Evolutionary conservation across 805 yeast genomes (phyloP), one percentile per base, ranked within the genome.

Genomic region (Cyberlindnera nakhonratchasimensis): DNA sequence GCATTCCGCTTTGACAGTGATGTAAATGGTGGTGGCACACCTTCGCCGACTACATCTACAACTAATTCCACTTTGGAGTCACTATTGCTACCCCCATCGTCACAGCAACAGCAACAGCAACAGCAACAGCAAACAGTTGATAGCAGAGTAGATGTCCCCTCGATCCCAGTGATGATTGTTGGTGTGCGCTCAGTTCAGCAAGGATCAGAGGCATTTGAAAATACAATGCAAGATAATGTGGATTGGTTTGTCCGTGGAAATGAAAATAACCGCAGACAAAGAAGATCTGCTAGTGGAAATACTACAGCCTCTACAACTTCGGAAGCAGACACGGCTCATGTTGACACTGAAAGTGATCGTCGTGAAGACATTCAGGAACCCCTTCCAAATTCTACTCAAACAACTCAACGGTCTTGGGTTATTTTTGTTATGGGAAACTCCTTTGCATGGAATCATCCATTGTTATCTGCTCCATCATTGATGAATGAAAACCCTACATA

Each of bases 371-470:
- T 37, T 6, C 50, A 24, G 22, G 40, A 41, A 9, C 45, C 42
- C 13, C 26, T 21, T 37, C 35, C 39, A 23, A 49, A 28, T 13
- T 30, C 25, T 34, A 9, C 19, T 23, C 22, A 17, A 4, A 29
- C 30, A 6, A 13, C 34, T 4, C 65, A 67, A 29, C 62, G 77
- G 22, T 72, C 80, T 1, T 79, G 84, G 85, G 70, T 78, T n/a
- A 75, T 79, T 19, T 75, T 76, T 38, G 81, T 79, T 7, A 69
- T 77, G 63, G 83, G 83, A 1, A 80, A 80, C 30, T 61, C 72
- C 12, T 79, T 75, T 49, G 68, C 74, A 3, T 61, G 59, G 31
- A 60, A 69, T 42, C 79, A 75, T 52, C 80, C 79, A 5, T 54
- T 75, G 8, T 60, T 75, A 26, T 56, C 67, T 2, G 74, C 77